These are phyloP conservation scores for Chrysochromulina parva DNA, from an alignment of 78 protist genomes.

Conservation along the genomic window DNA sequence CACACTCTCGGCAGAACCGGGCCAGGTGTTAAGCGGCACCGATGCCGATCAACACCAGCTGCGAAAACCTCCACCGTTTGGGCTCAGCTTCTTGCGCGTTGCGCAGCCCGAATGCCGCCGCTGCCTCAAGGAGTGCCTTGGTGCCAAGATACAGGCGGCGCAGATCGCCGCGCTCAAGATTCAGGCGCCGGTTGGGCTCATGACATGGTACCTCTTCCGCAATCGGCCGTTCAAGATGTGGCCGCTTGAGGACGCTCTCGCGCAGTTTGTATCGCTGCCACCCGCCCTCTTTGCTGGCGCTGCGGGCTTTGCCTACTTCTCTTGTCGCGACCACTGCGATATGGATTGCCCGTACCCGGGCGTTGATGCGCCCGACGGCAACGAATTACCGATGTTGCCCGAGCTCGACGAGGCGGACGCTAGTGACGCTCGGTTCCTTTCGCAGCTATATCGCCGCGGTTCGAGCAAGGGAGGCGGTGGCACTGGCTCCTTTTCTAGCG, in stretches of 20 bases:
- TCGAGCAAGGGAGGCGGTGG: too few species aligned
- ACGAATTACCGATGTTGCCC: too few species aligned
- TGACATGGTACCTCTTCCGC: slow-evolving; percentile 10
- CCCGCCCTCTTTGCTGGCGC: not conserved
- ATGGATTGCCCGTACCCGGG: not conserved
- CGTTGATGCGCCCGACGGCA: too few species aligned
- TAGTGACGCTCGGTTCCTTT: too few species aligned
- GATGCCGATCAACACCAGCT: too few species aligned
- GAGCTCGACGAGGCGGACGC: too few species aligned
- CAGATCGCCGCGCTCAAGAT: not conserved
- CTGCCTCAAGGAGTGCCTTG: slow-evolving; percentile 13
- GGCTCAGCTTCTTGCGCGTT: not conserved
- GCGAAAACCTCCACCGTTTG: too few species aligned
- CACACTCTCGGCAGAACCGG: too few species aligned
- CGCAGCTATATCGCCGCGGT: too few species aligned
- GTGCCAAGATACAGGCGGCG: not conserved
- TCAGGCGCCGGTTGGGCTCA: not conserved
- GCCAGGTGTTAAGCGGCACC: too few species aligned
- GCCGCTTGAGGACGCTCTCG: not conserved
- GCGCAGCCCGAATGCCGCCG: not conserved
- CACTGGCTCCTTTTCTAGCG: too few species aligned
- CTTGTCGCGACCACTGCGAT: not conserved
- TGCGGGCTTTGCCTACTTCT: not conserved
- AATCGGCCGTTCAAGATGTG: slow-evolving; percentile 20
- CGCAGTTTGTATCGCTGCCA: not conserved